Base-by-base conservation (phyloP, 208 protist species). In the Wallacemonas sp. region DNA sequence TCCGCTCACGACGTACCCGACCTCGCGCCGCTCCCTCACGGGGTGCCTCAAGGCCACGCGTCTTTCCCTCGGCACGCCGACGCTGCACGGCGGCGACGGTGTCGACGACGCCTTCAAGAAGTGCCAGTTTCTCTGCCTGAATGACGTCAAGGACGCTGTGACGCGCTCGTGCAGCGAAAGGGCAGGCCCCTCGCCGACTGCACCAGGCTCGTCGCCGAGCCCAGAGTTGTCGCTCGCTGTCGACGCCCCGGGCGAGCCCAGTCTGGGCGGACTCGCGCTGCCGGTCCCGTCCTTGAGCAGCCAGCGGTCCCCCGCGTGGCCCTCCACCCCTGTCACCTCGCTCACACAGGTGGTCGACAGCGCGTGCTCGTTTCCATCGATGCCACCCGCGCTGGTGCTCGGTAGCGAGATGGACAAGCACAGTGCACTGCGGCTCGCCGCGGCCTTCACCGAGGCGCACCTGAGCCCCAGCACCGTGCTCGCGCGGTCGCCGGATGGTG, bases 121-220 rank as follows among this genome's bases (percentile, higher is more conserved):
- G 31, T 59, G 52, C 32, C 52, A 59, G 52, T 59, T 59, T 25
- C 20, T 59, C 16, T 59, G 52, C 28, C 52, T 59, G 5, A 29
- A 20, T 12, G 52, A 59, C 32, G 52, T 59, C 18, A 59, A 59
- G 52, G 52, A 59, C 5, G 52, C 52, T 23, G 52, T 59, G 5
- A 29, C 1, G 52, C 52, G 52, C 18, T 11, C 52, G n/a, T 59
- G 52, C 32, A 25, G 31, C n/a, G 52, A 59, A 14, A 3, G 39
- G n/a, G 12, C 12, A 25, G 18, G 29, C 4, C 16, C 7, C 12
- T 59, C 52, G 28, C 52, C 52, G 3, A 7, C 22, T 4, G 31
- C 52, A 3, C 22, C 26, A 12, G 52, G 0, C 12, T 14, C 31
- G 8, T 59, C 52, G 0, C 29, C 31, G 7, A 42, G 32, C 31